Conservation (phyloP, 352 stramenopile species). For the Globisporangium sylvaticum region DNA sequence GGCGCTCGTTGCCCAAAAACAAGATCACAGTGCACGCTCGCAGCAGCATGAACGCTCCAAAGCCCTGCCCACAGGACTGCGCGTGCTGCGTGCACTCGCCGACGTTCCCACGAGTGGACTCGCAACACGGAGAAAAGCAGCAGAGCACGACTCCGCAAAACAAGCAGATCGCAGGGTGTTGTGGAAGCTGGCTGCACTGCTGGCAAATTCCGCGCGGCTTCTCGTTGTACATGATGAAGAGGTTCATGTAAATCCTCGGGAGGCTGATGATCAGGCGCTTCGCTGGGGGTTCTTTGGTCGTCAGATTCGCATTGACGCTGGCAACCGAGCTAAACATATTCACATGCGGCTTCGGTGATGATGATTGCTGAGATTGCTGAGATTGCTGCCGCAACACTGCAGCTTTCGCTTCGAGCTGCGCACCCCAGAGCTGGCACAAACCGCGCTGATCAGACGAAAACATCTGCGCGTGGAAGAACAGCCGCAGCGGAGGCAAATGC, state of each 20-base stretch:
- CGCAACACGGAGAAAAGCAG: conserved; percentile 74
- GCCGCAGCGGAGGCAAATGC: conserved; percentile 60
- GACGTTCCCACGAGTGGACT: conserved; percentile 44
- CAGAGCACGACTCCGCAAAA: conserved; percentile 73
- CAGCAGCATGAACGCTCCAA: conserved; percentile 62
- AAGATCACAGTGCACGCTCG: conserved; percentile 79
- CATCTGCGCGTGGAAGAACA: conserved; percentile 62
- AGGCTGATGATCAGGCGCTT: conserved; percentile 37
- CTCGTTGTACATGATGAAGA: conserved; percentile 79
- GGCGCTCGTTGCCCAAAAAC: conserved; percentile 75
- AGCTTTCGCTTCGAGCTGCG: conserved; percentile 68
- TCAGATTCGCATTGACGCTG: background rate
- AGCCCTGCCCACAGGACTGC: conserved; percentile 55
- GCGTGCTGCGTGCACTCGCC: conserved; percentile 78
- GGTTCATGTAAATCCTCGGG: conserved; percentile 74
- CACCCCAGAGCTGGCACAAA: conserved; percentile 69
- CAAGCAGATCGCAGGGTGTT: conserved; percentile 73
- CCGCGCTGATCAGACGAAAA: conserved; percentile 53
- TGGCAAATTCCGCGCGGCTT: conserved; percentile 51
- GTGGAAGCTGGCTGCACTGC: conserved; percentile 53
- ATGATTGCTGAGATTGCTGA: background rate
- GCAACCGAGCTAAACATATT: conserved; percentile 6
- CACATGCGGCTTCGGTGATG: background rate
- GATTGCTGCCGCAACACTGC: conserved; percentile 50
- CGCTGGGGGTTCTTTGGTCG: conserved; percentile 1